Evolutionary conservation across 441 rosid genomes (phyloP), one percentile per base, ranked within the genome.

Genomic region (Populus hybrid): DNA sequence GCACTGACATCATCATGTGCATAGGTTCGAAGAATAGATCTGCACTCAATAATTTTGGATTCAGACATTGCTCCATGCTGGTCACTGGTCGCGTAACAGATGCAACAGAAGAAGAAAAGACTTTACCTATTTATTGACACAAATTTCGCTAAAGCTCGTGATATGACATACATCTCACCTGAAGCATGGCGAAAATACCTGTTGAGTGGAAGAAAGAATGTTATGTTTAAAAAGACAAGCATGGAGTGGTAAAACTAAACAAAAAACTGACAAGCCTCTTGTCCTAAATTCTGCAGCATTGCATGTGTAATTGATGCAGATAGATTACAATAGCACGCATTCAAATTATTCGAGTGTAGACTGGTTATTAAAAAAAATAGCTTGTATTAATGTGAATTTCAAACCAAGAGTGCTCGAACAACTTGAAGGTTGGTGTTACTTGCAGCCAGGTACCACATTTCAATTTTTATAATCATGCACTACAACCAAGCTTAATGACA

Each of bases 131-230:
- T 97, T 87, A 97, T 94, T 1, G 92, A 93, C 56, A 97, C 76
- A 79, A 90, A 94, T 84, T 90, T 86, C 67, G 95, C 99, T 80
- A 96, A 82, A 69, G 96, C 95, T 70, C 81, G 82, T 1, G 98
- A 93, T 77, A 94, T 87, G 77, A 86, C 97, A 64, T 89, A 90
- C 88, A 94, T 88, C 87, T 94, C 98, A 12, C 97, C 97, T 31
- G 97, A 94, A 69, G 99, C 99, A 88, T 97, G 96, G 61, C 94
- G 91, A 64, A 94, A 93, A 83, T 97, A 97, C 86, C 98, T 94
- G 88, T 79, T 23, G 73, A 68, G 76, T 61, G 40, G 50, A 81
- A 26, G 26, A 74, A 42, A 83, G 14, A 26, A 29, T 1, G 28
- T 59, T 21, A 21, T 63, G 10, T 20, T 21, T 35, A 2, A 1